Conservation (phyloP, 2,329 filamentous ascomycete species). For the Aureobasidium subglaciale region DNA sequence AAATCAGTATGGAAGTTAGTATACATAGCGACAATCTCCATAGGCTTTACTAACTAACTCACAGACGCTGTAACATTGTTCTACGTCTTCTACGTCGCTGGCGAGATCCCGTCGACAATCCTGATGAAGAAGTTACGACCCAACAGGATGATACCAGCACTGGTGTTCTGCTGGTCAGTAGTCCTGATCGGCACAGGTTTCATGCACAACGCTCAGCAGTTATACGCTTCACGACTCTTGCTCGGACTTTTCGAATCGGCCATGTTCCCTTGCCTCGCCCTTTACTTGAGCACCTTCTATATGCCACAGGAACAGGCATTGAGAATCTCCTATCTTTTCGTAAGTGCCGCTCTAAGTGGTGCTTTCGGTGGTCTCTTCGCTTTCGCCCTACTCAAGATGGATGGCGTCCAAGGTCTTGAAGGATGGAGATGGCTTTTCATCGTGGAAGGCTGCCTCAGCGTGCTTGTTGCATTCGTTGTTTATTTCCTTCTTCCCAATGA, state of each 20-base stretch:
- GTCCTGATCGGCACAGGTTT: constrained; percentile 65
- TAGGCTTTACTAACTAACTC: background rate
- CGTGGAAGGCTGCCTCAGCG: constrained; percentile 49
- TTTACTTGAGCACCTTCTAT: constrained; percentile 72
- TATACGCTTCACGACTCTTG: constrained; percentile 62
- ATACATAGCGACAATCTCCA: background rate
- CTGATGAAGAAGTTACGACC: constrained; percentile 40
- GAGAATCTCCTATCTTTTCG: constrained; percentile 66
- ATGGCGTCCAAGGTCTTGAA: constrained; percentile 54
- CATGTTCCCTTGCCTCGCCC: constrained; percentile 53
- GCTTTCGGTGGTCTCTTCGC: constrained; percentile 67
- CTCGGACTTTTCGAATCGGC: constrained; percentile 64
- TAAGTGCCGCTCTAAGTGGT: constrained; percentile 62
- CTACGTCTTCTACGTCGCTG: constrained; percentile 40
- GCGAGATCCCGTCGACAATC: constrained; percentile 40
- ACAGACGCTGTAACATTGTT: constrained; percentile 34
- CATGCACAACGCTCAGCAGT: constrained; percentile 54
- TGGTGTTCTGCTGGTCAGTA: constrained; percentile 53
- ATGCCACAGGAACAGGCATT: constrained; percentile 64
- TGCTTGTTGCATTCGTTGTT: constrained; percentile 49
- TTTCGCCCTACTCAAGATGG: constrained; percentile 66
- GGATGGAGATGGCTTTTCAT: constrained; percentile 71
- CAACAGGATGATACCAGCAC: constrained; percentile 50
- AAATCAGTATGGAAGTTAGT: constrained; percentile 56
- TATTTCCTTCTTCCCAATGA: constrained; percentile 56